A percentile compares a stretch with the other conserved stretches of the same genome.
Conservation (phyloP, 495 filamentous ascomycete species). For the Talaromyces thailandensis region DNA sequence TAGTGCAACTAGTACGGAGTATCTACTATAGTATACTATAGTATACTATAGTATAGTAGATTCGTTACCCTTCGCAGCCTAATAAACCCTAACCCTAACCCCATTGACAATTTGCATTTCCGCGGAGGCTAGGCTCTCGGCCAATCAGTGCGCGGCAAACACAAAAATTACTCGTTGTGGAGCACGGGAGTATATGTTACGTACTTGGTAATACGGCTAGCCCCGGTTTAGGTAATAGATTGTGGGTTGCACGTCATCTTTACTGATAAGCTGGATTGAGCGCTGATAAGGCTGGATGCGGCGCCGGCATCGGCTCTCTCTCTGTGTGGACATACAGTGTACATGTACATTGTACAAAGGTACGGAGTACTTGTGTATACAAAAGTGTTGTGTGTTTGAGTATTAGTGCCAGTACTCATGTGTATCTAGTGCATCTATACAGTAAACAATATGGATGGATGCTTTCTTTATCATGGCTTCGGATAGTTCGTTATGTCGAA, state of each 20-base stretch:
- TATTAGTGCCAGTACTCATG: too few relatives aligned
- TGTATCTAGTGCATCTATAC: too few relatives aligned
- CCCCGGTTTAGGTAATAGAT: background rate
- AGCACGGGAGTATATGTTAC: background rate
- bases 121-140: background rate
- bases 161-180: background rate
- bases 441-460: too few relatives aligned
- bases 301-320: background rate
- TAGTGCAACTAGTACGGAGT: too few relatives aligned
- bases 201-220: background rate
- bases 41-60: background rate
- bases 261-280: background rate
- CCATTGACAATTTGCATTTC: background rate
- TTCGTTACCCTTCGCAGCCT: too few relatives aligned
- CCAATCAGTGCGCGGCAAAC: background rate
- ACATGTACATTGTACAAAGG: background rate
- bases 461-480: too few relatives aligned
- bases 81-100: background rate
- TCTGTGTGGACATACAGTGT: background rate
- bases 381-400: too few relatives aligned
- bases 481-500: too few relatives aligned
- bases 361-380: background rate
- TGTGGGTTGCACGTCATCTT: conserved; percentile 2
- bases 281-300: background rate
- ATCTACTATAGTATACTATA: too few relatives aligned